Evolutionary conservation across 768 basidiomycete species (phyloP).

Genomic region (Epithele typhae): DNA sequence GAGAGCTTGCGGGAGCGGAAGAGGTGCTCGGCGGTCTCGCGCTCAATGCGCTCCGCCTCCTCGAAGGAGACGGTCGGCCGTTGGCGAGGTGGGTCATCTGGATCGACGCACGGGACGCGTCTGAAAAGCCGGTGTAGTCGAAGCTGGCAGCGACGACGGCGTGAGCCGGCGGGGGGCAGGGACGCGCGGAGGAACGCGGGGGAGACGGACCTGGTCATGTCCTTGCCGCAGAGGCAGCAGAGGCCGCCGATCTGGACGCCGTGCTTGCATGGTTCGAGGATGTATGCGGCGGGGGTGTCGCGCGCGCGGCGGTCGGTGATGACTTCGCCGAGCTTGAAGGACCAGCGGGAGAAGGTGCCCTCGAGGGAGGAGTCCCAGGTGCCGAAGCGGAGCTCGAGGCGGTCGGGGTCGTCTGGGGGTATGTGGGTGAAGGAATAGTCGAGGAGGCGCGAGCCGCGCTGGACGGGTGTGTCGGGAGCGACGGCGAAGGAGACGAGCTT

Average conservation of each 20-base stretch:
- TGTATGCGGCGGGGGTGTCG: conserved; percentile 54
- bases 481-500: conserved; percentile 70
- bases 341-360: conserved; percentile 73
- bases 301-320: conserved; percentile 56
- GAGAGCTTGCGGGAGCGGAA: conserved; percentile 75
- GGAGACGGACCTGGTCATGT: conserved; percentile 77
- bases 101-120: conserved; percentile 34
- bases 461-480: conserved; percentile 38
- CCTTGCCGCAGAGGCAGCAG: conserved; percentile 92
- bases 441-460: conserved; percentile 74
- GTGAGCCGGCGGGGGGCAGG: too few species aligned
- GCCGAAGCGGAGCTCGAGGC: conserved; percentile 71
- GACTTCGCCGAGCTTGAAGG: conserved; percentile 58
- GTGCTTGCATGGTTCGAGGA: conserved; percentile 94
- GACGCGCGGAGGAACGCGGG: conserved; percentile 1
- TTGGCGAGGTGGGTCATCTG: conserved; percentile 93
- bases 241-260: conserved; percentile 89
- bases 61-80: conserved; percentile 86
- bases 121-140: too few species aligned
- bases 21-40: conserved; percentile 75
- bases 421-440: conserved; percentile 77
- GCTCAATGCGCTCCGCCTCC: conserved; percentile 87
- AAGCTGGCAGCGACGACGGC: too few species aligned
- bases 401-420: conserved; percentile 36
- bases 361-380: conserved; percentile 90